phyloP scores from a whole-genome alignment of 1,139 yeast genomes.

The Suhomyces bokatorum region DNA sequence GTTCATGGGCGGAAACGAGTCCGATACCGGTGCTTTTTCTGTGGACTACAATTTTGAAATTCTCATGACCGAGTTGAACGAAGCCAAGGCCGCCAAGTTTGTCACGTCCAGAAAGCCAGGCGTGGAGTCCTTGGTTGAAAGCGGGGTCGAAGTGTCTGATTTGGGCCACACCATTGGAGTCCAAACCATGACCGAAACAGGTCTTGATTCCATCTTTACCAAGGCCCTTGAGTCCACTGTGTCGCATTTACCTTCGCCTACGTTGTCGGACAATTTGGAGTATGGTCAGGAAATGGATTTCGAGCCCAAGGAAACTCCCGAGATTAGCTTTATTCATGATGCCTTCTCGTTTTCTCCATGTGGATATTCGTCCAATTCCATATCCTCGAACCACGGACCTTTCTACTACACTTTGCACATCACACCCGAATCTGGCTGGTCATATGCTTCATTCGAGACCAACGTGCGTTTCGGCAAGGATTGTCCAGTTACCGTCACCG shows the following conservation, averaged over 20 bases:
- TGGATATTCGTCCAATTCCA: conserved; percentile 88
- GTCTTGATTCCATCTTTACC: conserved; percentile 60
- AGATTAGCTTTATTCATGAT: conserved; percentile 55
- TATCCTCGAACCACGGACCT: conserved; percentile 53
- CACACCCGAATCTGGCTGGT: conserved; percentile 93
- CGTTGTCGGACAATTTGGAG: conserved; percentile 25
- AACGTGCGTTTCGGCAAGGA: conserved; percentile 58
- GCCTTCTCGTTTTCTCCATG: conserved; percentile 95
- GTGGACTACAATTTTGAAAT: conserved; percentile 83
- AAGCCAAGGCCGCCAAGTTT: conserved; percentile 59
- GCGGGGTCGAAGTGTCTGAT: conserved; percentile 50
- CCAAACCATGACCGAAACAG: conserved; percentile 61
- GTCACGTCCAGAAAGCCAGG: conserved; percentile 60
- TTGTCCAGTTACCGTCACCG: conserved; percentile 41
- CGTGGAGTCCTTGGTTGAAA: conserved; percentile 28
- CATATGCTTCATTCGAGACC: conserved; percentile 94
- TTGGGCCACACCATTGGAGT: conserved; percentile 78
- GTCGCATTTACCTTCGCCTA: conserved; percentile 33
- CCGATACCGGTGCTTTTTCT: conserved; percentile 1
- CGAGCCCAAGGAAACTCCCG: conserved; percentile 3
- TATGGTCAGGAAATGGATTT: conserved; percentile 20
- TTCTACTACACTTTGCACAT: conserved; percentile 89
- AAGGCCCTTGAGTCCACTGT: conserved; percentile 19
- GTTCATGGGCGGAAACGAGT: conserved; percentile 56
- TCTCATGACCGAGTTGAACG: conserved; percentile 83